These are phyloP conservation scores for Pouteria campechiana DNA, from an alignment of 179 eudicot genomes.

Conservation along the genomic window DNA sequence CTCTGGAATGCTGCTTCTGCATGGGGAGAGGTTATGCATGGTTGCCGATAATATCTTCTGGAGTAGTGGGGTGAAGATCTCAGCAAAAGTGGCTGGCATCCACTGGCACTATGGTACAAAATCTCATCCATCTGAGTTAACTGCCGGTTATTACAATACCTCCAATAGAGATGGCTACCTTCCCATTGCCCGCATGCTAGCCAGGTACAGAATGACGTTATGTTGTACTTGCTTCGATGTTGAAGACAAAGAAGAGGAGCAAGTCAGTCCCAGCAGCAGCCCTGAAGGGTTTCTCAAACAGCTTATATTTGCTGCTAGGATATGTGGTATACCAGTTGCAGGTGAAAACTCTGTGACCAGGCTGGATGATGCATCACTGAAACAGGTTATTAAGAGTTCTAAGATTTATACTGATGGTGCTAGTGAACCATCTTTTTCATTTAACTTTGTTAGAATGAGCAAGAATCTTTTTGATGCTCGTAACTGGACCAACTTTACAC, in stretches of 20 bases:
- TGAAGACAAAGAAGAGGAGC: conserved; percentile 22
- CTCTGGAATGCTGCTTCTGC: conserved; percentile 31
- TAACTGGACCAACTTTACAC: conserved; percentile 29
- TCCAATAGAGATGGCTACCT: conserved; percentile 23
- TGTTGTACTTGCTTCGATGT: conserved; percentile 28
- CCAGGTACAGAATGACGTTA: conserved; percentile 22
- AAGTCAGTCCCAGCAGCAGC: conserved; percentile 16
- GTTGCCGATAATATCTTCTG: conserved; percentile 28
- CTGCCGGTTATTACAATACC: conserved; percentile 37
- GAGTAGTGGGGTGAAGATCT: conserved; percentile 17
- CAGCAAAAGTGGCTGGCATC: conserved; percentile 35
- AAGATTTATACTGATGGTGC: conserved; percentile 24
- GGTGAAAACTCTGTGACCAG: conserved; percentile 26
- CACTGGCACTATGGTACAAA: conserved; percentile 33
- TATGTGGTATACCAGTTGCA: conserved; percentile 21
- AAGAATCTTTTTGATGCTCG: conserved; percentile 22
- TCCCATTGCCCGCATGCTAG: conserved; percentile 30
- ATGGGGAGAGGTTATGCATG: conserved; percentile 33
- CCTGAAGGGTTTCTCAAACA: conserved; percentile 34
- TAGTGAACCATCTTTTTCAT: conserved; percentile 20
- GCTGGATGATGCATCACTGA: conserved; percentile 24
- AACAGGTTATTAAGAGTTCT: conserved; percentile 29
- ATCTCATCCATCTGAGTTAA: conserved; percentile 35
- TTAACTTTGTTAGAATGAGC: conserved; percentile 36
- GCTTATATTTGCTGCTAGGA: conserved; percentile 23